Conservation (phyloP, 495 filamentous ascomycete genomes). For the Rhypophila decipiens region DNA sequence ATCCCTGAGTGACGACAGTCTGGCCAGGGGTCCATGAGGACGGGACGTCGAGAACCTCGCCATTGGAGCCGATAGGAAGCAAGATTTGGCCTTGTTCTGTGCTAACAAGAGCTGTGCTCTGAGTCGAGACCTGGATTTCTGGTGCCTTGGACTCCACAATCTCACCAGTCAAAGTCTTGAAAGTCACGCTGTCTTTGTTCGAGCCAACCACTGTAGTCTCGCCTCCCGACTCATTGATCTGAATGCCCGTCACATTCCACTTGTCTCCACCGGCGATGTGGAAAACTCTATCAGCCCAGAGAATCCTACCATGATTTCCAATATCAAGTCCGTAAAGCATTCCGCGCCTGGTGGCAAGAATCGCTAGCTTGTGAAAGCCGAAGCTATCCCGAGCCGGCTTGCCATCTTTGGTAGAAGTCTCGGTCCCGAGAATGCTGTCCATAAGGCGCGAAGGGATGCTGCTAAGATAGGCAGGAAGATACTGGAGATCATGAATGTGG, state of each 20-base stretch:
- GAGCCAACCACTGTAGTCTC: conserved; percentile 51
- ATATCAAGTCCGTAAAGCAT: conserved; percentile 72
- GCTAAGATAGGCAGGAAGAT: conserved; percentile 70
- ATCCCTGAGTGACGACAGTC: conserved; percentile 55
- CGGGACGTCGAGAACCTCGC: conserved; percentile 35
- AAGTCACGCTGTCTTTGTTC: conserved; percentile 50
- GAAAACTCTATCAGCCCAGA: conserved; percentile 63
- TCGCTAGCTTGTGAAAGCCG: conserved; percentile 75
- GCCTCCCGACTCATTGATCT: conserved; percentile 48
- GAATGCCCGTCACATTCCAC: conserved; percentile 66
- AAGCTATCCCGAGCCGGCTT: conserved; percentile 65
- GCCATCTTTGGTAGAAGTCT: conserved; percentile 41
- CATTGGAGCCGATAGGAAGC: conserved; percentile 40
- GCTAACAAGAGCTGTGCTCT: conserved; percentile 45
- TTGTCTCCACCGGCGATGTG: conserved; percentile 44
- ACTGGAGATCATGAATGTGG: conserved; percentile 69
- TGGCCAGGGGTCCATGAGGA: conserved; percentile 36
- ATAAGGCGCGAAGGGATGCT: conserved; percentile 59
- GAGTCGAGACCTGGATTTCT: conserved; percentile 30
- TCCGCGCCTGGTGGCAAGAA: conserved; percentile 76
- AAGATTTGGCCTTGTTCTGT: conserved; percentile 43
- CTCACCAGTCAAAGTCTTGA: conserved; percentile 53
- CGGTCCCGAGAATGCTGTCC: conserved; percentile 58
- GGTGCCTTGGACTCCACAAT: conserved; percentile 37
- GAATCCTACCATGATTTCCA: conserved; percentile 64